phyloP scores from a whole-genome alignment of 2,329 filamentous ascomycete species.

The Colletotrichum sp. region DNA sequence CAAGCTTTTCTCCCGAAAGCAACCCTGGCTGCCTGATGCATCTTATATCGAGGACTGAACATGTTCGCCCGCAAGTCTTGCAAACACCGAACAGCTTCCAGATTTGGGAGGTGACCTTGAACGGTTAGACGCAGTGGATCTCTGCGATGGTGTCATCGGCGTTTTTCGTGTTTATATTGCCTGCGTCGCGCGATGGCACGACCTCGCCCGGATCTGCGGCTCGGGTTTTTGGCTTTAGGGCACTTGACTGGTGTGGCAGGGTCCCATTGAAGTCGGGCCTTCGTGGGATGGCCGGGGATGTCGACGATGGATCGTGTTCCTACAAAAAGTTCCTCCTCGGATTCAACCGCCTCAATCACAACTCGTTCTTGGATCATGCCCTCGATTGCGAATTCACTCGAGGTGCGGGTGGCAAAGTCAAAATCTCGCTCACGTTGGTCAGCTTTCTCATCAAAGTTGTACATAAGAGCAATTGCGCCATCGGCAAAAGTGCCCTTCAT shows the following conservation, averaged over 20 bases:
- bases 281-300: neutral
- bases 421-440: neutral
- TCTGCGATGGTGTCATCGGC: conserved; percentile 14
- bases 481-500: conserved; percentile 5
- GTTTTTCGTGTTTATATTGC: conserved; percentile 1
- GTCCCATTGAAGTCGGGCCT: neutral
- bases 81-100: neutral
- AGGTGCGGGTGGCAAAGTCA: neutral
- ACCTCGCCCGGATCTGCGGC: neutral
- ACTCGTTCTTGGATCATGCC: neutral
- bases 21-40: neutral
- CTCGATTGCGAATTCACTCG: neutral
- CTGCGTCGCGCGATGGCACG: neutral
- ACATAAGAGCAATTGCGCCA: conserved; percentile 12
- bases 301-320: neutral
- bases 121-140: neutral
- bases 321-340: neutral
- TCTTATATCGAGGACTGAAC: neutral
- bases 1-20: neutral
- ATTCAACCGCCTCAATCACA: neutral
- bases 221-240: neutral
- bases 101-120: neutral
- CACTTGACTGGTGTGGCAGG: neutral
- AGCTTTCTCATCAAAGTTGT: neutral
- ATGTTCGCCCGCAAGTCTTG: neutral